phyloP scores from a whole-genome alignment of 345 rosid genomes.

The Citrus cavaleriei region DNA sequence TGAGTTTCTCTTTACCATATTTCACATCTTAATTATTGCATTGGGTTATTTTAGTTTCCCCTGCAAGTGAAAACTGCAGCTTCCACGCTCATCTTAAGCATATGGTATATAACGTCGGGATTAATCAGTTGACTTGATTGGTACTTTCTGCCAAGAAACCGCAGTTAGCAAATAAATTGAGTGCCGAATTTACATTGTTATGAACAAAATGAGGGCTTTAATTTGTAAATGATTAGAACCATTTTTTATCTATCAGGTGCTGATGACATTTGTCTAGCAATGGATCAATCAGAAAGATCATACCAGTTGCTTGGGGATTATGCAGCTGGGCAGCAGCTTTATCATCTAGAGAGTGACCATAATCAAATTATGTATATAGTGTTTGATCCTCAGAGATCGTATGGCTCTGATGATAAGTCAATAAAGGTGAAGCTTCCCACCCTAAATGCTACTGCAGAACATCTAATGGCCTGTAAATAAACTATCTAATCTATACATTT shows the following conservation, averaged over 20 bases:
- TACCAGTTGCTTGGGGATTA: conserved; percentile 82
- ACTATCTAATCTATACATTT: too few relatives aligned
- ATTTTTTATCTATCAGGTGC: conserved; percentile 36
- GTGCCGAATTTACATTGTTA: too few relatives aligned
- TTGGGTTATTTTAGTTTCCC: neutral
- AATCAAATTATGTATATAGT: conserved; percentile 34
- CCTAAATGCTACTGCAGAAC: conserved; percentile 37
- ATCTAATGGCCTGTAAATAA: conserved; percentile 5
- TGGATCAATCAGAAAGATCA: conserved; percentile 82
- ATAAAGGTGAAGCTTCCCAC: conserved; percentile 63
- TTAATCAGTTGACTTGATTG: too few relatives aligned
- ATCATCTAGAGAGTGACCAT: conserved; percentile 38
- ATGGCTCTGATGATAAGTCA: conserved; percentile 12
- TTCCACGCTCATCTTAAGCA: too few relatives aligned
- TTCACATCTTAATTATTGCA: neutral
- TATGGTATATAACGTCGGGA: too few relatives aligned
- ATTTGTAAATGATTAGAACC: neutral
- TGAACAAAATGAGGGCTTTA: neutral
- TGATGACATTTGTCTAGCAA: conserved; percentile 69
- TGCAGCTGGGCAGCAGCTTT: conserved; percentile 74
- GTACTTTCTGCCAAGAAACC: too few relatives aligned
- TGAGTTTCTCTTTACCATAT: conserved; percentile 26
- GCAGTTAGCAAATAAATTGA: too few relatives aligned
- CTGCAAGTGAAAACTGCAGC: too few relatives aligned
- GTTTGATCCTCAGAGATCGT: conserved; percentile 37